A percentile compares a stretch with the other conserved stretches of the same genome.
Evolutionary conservation across 768 basidiomycete genomes (phyloP).

Genomic region (Filobasidium wieringae): DNA sequence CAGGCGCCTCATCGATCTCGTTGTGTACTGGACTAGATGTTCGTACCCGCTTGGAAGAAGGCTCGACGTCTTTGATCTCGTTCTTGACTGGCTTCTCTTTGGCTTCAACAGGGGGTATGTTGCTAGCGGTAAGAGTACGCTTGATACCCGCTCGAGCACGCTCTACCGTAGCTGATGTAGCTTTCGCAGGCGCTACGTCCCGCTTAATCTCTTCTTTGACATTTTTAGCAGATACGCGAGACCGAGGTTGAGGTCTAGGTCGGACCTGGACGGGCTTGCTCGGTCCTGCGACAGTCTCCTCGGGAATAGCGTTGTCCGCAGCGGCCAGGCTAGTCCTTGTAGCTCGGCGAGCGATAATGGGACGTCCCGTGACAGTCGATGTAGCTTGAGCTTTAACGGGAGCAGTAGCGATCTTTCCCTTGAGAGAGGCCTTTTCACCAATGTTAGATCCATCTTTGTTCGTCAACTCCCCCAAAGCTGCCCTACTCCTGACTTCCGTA

Average conservation of each 20-base stretch:
- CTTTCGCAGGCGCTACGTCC: neutral
- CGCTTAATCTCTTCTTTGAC: neutral
- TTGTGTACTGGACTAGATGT: constrained; percentile 1
- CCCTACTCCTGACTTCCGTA: constrained; percentile 1
- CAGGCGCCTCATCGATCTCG: neutral
- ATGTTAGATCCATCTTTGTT: constrained; percentile 9
- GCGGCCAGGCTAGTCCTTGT: neutral
- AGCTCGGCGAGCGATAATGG: constrained; percentile 1
- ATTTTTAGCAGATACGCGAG: constrained; percentile 15
- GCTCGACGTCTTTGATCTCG: neutral
- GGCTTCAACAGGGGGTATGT: neutral
- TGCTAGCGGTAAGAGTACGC: constrained; percentile 6
- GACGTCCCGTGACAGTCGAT: neutral
- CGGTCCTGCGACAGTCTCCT: constrained; percentile 4
- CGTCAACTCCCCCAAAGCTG: constrained; percentile 13
- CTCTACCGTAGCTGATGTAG: neutral
- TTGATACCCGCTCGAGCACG: constrained; percentile 6
- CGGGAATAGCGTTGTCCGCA: neutral
- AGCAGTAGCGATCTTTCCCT: constrained; percentile 2
- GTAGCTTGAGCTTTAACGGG: neutral
- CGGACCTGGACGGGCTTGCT: constrained; percentile 15
- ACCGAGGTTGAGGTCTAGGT: constrained; percentile 18
- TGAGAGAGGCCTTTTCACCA: neutral
- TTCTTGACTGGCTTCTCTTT: neutral
- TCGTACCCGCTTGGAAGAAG: constrained; percentile 12